Evolutionary conservation across 805 yeast genomes (phyloP).

Genomic region (Saturnispora silvae): DNA sequence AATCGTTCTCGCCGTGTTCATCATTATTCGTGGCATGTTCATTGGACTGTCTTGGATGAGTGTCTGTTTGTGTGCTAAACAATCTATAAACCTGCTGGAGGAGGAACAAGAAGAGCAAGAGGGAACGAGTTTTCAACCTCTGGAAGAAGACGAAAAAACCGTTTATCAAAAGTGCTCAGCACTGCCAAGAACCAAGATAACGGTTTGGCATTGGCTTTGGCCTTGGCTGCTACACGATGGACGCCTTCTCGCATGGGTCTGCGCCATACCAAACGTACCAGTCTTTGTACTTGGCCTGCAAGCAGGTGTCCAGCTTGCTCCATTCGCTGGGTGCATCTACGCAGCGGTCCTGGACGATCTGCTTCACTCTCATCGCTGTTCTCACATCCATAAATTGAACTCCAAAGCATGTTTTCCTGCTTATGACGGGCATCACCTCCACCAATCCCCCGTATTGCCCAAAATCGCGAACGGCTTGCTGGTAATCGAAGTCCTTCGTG

Average conservation of each 20-base stretch:
- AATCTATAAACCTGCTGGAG: not conserved
- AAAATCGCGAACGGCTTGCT: slow-evolving; percentile 39
- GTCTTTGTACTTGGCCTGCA: slow-evolving; percentile 32
- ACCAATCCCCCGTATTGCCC: slow-evolving; percentile 45
- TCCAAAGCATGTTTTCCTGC: slow-evolving; percentile 51
- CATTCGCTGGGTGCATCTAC: no score
- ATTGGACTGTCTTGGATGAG: not conserved
- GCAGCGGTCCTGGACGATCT: slow-evolving; percentile 25
- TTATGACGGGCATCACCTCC: slow-evolving; percentile 56
- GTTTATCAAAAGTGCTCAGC: not conserved
- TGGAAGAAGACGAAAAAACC: not conserved
- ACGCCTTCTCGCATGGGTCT: slow-evolving; percentile 46
- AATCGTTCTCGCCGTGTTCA: slow-evolving; percentile 10
- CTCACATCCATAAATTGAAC: slow-evolving; percentile 48
- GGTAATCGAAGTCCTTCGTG: slow-evolving; percentile 37
- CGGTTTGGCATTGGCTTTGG: no score
- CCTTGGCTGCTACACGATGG: slow-evolving; percentile 13
- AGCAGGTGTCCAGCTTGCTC: not conserved
- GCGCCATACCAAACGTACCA: slow-evolving; percentile 62
- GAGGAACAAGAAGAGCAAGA: no score
- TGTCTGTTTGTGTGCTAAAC: not conserved
- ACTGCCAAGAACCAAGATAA: no score
- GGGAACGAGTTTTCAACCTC: no score
- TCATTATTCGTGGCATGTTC: slow-evolving; percentile 5
- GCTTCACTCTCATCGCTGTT: slow-evolving; percentile 51